Conservation (phyloP, 1,284 basidiomycete genomes). For the Coniferiporia weirii region DNA sequence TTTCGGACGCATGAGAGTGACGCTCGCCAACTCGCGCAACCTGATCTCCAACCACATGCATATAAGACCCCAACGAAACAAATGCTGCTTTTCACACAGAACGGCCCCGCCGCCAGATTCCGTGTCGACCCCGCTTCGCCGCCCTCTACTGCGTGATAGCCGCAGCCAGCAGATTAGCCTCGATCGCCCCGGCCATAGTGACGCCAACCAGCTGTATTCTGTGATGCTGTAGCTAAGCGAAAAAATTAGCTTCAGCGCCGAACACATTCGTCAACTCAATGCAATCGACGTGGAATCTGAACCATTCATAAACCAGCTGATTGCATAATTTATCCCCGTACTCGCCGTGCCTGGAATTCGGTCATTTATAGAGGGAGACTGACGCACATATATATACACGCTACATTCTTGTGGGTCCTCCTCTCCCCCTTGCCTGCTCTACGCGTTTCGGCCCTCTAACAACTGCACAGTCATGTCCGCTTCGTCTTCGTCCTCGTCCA, state of each 20-base stretch:
- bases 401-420: neutral
- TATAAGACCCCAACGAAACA: neutral
- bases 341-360: conserved; percentile 6
- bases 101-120: neutral
- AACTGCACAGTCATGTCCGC: neutral
- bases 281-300: neutral
- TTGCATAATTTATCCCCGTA: conserved; percentile 3
- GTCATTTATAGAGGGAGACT: neutral
- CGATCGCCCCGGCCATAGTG: neutral
- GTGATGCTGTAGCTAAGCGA: neutral
- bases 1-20: neutral
- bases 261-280: neutral
- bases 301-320: conserved; percentile 8
- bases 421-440: neutral
- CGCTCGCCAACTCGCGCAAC: neutral
- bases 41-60: neutral
- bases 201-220: neutral
- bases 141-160: neutral
- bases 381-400: neutral
- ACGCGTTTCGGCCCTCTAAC: neutral
- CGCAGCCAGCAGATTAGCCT: neutral
- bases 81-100: neutral
- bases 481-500: neutral
- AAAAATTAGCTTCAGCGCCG: neutral
- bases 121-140: neutral